Conservation (phyloP, 441 rosid species). For the Rhodomyrtus psidioides region DNA sequence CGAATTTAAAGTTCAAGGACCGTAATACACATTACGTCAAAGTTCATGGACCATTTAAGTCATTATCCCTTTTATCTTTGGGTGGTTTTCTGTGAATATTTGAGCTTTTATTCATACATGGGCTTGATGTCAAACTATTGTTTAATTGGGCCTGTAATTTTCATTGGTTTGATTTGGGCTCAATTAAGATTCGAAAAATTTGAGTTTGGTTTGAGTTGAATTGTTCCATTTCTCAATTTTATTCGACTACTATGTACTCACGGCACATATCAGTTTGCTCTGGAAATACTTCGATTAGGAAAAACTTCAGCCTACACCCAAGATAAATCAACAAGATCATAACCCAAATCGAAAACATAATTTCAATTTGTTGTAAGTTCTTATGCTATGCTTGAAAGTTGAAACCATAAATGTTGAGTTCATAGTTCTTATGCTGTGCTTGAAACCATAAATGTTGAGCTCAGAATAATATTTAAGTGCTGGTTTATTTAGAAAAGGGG, state of each 20-base stretch:
- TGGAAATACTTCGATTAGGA: neutral
- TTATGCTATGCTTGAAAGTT: neutral
- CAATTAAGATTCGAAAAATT: neutral
- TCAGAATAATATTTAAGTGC: neutral
- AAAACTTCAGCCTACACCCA: neutral
- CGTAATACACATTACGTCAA: no score
- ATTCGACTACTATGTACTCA: neutral
- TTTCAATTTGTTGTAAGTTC: neutral
- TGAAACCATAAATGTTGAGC: neutral
- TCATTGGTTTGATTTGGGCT: neutral
- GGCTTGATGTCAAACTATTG: neutral
- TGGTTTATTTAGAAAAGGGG: neutral
- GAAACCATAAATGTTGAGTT: neutral
- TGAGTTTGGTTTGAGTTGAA: neutral
- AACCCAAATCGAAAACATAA: neutral
- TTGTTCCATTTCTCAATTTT: neutral
- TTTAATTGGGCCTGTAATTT: neutral
- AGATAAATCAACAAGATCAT: neutral
- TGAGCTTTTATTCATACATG: neutral
- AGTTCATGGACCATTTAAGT: no score
- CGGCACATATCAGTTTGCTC: neutral
- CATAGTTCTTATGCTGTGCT: neutral
- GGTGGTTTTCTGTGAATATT: neutral
- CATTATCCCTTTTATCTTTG: neutral
- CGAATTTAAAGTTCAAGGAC: no score